Percentiles rank a stretch among this genome's conserved stretches.
Conservation (phyloP, 768 basidiomycete species). For the Russula vinacea region DNA sequence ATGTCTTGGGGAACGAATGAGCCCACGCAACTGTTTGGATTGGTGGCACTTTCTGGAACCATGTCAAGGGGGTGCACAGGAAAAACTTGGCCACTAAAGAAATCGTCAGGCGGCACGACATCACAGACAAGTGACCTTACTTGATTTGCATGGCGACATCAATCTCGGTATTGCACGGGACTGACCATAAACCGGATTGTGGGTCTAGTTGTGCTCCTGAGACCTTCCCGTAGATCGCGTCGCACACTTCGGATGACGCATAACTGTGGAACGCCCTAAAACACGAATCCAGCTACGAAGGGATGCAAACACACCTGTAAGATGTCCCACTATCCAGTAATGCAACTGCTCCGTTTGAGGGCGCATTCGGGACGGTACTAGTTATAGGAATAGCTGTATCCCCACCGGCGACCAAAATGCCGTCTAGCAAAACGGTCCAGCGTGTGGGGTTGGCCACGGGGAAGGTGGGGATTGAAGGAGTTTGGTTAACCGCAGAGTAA, state of each 20-base stretch:
- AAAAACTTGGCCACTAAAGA: constrained; percentile 60
- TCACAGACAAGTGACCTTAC: constrained; percentile 41
- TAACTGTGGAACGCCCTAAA: constrained; percentile 47
- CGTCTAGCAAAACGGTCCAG: constrained; percentile 78
- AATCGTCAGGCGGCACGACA: not conserved
- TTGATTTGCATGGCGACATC: constrained; percentile 76
- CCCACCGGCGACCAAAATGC: constrained; percentile 59
- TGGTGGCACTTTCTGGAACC: constrained; percentile 46
- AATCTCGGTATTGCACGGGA: constrained; percentile 73
- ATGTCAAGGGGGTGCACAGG: constrained; percentile 81
- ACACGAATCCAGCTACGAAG: constrained; percentile 11
- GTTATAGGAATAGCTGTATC: constrained; percentile 49
- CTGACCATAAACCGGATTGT: constrained; percentile 56
- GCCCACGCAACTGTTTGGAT: constrained; percentile 59
- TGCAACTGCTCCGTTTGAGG: constrained; percentile 67
- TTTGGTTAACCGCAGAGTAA: constrained; percentile 57
- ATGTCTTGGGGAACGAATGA: constrained; percentile 68
- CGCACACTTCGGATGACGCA: constrained; percentile 58
- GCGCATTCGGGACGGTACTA: constrained; percentile 54
- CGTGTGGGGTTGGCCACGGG: constrained; percentile 58
- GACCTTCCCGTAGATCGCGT: constrained; percentile 66
- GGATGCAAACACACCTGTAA: constrained; percentile 54
- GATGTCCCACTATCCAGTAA: constrained; percentile 81
- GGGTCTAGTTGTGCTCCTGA: constrained; percentile 60
- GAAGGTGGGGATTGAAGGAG: constrained; percentile 66